A percentile compares a stretch with the other conserved stretches of the same genome.
phyloP scores from a whole-genome alignment of 139 green algal genomes.

The Picochlorum sp. region DNA sequence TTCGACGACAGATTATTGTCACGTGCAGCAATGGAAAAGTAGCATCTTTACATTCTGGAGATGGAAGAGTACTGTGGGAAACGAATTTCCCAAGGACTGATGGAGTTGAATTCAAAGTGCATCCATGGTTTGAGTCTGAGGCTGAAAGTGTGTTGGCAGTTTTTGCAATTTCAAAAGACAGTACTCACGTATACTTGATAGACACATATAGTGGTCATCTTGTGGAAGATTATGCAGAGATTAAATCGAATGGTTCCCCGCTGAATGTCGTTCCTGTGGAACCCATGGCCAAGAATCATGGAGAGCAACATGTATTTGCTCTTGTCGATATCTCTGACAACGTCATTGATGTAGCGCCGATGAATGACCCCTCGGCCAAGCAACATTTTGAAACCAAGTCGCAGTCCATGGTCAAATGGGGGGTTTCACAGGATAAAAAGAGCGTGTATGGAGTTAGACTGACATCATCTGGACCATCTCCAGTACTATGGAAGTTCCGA shows the following conservation, averaged over 20 bases:
- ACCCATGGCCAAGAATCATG: too few species aligned
- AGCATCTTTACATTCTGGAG: conserved; percentile 77
- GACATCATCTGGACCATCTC: conserved; percentile 7
- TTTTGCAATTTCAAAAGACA: conserved; percentile 10
- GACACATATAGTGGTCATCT: conserved; percentile 45
- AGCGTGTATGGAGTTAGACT: conserved; percentile 13
- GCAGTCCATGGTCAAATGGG: conserved; percentile 28
- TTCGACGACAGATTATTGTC: conserved; percentile 27
- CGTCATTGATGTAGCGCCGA: background rate
- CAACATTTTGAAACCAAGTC: background rate
- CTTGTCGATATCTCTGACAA: background rate
- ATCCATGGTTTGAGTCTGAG: conserved; percentile 49
- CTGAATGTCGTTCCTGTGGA: conserved; percentile 40
- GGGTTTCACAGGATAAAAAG: conserved; percentile 14
- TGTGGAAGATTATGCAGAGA: background rate
- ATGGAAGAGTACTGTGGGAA: conserved; percentile 75
- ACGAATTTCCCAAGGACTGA: conserved; percentile 9
- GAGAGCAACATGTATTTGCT: too few species aligned
- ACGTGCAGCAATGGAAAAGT: conserved; percentile 47
- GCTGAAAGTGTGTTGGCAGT: conserved; percentile 33
- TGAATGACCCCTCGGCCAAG: conserved; percentile 34
- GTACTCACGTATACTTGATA: conserved; percentile 22
- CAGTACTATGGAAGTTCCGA: conserved; percentile 22
- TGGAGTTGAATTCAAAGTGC: conserved; percentile 37
- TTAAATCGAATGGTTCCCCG: conserved; percentile 2